Evolutionary conservation across 495 filamentous ascomycete genomes (phyloP), one percentile per base, ranked within the genome.

Genomic region (Penicillium robsamsonii): DNA sequence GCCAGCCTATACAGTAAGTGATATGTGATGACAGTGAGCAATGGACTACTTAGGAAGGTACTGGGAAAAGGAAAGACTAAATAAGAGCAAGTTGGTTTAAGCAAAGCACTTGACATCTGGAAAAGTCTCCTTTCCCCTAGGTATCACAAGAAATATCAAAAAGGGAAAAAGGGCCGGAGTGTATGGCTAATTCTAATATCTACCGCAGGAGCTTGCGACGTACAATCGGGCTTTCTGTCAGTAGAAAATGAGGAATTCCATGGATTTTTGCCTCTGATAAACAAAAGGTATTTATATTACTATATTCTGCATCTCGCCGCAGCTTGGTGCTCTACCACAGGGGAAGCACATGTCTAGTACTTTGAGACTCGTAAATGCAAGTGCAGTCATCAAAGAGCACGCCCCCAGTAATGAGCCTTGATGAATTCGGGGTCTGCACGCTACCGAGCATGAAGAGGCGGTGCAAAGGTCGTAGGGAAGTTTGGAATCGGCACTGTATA

Each of bases 151-250:
- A 6, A 45, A 9, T 29, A 33, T 33, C 25, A 17, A 29, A 46
- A 18, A 30, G 3, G 44, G n/a, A 5, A 33, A 47, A 47, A 47
- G n/a, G 17, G 29, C 25, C 29, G 45, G 45, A 31, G 45, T 47
- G 31, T 47, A 31, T 20, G 29, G 18, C 45, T 27, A 29, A 47
- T 47, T 47, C 10, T 31, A 47, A 47, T 47, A 47, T 47, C 45
- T 20, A 22, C 45, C 31, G 22, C 22, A 22, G 45, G 29, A 27
- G 7, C 20, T n/a, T 27, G 24, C 41, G 17, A 24, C 41, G n/a
- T 7, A 27, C 41, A 43, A 43, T 22, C 41, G 20, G 24, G 20
- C 22, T 45, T 45, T 27, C 27, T 27, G 7, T 12, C 22, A 27
- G 35, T 15, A 9, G 15, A 24, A n/a, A 25, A 25, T 8, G 4